phyloP scores from a whole-genome alignment of 164 flowering plant genomes.

The Vitis vinifera region DNA sequence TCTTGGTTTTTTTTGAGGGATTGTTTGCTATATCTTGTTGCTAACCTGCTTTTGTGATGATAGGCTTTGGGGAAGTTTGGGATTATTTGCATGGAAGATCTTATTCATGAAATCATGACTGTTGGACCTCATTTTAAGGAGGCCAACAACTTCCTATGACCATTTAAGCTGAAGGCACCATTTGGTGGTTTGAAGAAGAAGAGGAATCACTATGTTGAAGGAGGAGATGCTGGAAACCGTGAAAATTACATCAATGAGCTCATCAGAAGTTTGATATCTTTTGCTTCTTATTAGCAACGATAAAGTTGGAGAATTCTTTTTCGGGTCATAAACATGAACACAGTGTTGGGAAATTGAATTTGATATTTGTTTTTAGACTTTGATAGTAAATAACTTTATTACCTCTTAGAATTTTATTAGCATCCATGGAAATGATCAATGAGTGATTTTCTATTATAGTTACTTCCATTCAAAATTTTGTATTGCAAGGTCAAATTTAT shows the following conservation, averaged over 20 bases:
- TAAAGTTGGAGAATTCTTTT: neutral
- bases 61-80: conserved; percentile 62
- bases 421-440: neutral
- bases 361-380: neutral
- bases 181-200: conserved; percentile 65
- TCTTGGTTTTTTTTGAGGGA: neutral
- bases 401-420: neutral
- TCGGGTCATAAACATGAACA: too few relatives aligned
- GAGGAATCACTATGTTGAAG: conserved; percentile 73
- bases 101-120: conserved; percentile 68
- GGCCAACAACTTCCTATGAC: conserved; percentile 74
- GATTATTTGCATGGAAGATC: conserved; percentile 59
- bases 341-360: neutral
- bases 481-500: too few relatives aligned
- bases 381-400: neutral
- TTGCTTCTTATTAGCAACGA: neutral
- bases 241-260: conserved; percentile 66
- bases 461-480: too few relatives aligned
- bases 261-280: conserved; percentile 24
- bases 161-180: conserved; percentile 70
- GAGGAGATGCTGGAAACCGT: conserved; percentile 71
- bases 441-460: too few relatives aligned
- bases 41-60: neutral
- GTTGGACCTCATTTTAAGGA: conserved; percentile 75
- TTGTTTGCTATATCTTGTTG: neutral